These are phyloP conservation scores for Gentiana macrophylla DNA, from an alignment of 257 asterid genomes.

Conservation along the genomic window DNA sequence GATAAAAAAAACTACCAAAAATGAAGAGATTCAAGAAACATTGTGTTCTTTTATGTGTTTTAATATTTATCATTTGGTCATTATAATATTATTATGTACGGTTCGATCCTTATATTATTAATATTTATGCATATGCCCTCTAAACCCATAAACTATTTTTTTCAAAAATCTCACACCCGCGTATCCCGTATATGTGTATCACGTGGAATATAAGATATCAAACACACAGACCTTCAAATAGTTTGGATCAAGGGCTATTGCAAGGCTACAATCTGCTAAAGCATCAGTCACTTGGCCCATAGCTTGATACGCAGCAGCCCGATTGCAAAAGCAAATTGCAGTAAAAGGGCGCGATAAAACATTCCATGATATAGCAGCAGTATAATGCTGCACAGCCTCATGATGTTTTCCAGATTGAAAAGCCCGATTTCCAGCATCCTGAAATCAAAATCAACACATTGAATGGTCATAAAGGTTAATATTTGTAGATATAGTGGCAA, in stretches of 20 bases:
- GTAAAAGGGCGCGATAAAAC: conserved; percentile 87
- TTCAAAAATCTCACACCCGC: too few relatives aligned
- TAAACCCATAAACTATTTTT: neutral
- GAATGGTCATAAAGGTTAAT: too few relatives aligned
- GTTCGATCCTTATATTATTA: too few relatives aligned
- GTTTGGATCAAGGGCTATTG: conserved; percentile 81
- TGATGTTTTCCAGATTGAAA: conserved; percentile 71
- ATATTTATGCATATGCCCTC: neutral
- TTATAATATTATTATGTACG: too few relatives aligned
- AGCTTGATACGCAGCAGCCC: conserved; percentile 91
- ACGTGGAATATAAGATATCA: too few relatives aligned
- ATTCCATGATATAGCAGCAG: conserved; percentile 72
- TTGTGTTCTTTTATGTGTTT: too few relatives aligned
- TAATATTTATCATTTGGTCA: too few relatives aligned
- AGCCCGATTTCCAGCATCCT: conserved; percentile 94
- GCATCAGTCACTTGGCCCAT: conserved; percentile 88
- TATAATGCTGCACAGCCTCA: conserved; percentile 83
- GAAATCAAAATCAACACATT: conserved; percentile 9
- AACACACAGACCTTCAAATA: conserved; percentile 57
- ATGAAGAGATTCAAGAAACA: neutral
- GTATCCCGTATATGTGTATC: too few relatives aligned
- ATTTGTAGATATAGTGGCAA: too few relatives aligned
- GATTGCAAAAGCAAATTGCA: conserved; percentile 89
- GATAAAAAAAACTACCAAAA: too few relatives aligned
- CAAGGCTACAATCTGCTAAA: conserved; percentile 88